Percentiles rank a stretch among this genome's conserved stretches.
phyloP scores from a whole-genome alignment of 2,329 filamentous ascomycete genomes.

The Aspergillus novoparasiticus region DNA sequence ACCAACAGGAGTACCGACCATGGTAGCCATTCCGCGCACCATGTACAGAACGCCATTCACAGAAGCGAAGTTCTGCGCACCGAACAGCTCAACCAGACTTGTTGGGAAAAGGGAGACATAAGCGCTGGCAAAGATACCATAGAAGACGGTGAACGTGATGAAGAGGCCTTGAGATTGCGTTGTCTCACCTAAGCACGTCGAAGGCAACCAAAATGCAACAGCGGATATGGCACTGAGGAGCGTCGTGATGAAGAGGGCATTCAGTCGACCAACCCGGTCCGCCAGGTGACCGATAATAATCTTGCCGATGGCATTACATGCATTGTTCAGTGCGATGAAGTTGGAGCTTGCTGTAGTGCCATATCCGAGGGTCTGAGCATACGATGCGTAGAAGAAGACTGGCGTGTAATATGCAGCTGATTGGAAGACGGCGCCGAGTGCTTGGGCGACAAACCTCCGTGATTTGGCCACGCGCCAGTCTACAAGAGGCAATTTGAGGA shows the following conservation, averaged over 20 bases:
- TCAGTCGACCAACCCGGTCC: slow-evolving; percentile 44
- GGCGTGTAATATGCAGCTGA: slow-evolving; percentile 45
- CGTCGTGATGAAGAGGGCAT: slow-evolving; percentile 40
- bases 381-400: slow-evolving; percentile 44
- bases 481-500: slow-evolving; percentile 33
- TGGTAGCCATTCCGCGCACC: neutral
- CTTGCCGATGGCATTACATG: slow-evolving; percentile 43
- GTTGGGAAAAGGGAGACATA: slow-evolving; percentile 43
- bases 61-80: neutral
- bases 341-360: slow-evolving; percentile 38
- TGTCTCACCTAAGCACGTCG: slow-evolving; percentile 19
- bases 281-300: slow-evolving; percentile 44
- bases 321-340: slow-evolving; percentile 46
- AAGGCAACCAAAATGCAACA: slow-evolving; percentile 30
- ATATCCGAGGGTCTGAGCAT: slow-evolving; percentile 45
- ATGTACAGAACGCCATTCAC: neutral
- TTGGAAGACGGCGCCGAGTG: slow-evolving; percentile 40
- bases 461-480: slow-evolving; percentile 31
- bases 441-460: slow-evolving; percentile 41
- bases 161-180: slow-evolving; percentile 30
- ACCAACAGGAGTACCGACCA: neutral
- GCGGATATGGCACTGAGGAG: slow-evolving; percentile 34
- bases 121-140: slow-evolving; percentile 42
- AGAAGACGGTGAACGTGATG: slow-evolving; percentile 36
- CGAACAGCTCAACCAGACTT: too few species aligned